Evolutionary conservation across 2,329 filamentous ascomycete species (phyloP).

Genomic region (Xylaria hypoxylon): DNA sequence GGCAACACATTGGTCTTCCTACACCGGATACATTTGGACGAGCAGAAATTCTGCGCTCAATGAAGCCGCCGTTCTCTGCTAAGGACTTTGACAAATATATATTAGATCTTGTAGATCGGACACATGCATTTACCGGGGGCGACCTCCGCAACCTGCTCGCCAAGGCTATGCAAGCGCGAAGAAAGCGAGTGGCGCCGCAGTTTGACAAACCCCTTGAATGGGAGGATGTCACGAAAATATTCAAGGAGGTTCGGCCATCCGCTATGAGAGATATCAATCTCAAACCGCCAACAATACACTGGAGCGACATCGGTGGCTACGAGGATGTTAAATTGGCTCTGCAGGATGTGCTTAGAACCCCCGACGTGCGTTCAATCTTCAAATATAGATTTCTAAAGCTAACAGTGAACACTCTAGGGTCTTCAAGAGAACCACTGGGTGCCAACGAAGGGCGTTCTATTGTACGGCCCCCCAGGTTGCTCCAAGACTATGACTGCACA

Average conservation of each 20-base stretch:
- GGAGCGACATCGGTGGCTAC: constrained; percentile 90
- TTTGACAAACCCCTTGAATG: constrained; percentile 44
- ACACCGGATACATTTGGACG: constrained; percentile 79
- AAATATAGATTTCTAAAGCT: constrained; percentile 14
- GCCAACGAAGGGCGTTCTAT: constrained; percentile 82
- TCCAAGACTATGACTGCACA: constrained; percentile 94
- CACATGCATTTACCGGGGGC: constrained; percentile 86
- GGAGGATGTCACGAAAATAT: constrained; percentile 72
- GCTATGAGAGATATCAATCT: constrained; percentile 91
- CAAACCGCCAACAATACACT: constrained; percentile 85
- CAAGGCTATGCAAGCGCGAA: constrained; percentile 55
- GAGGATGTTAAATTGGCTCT: constrained; percentile 76
- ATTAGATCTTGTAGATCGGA: constrained; percentile 74
- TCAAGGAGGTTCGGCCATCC: constrained; percentile 78
- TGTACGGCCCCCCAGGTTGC: constrained; percentile 94
- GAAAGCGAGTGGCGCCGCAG: constrained; percentile 40
- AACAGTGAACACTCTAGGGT: constrained; percentile 45
- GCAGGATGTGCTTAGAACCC: constrained; percentile 59
- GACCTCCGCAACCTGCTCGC: constrained; percentile 77
- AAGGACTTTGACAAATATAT: constrained; percentile 65
- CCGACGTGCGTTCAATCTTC: constrained; percentile 46
- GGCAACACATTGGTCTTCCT: constrained; percentile 76
- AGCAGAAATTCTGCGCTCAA: constrained; percentile 76
- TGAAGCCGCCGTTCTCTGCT: constrained; percentile 61
- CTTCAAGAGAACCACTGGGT: constrained; percentile 57